Evolutionary conservation across 1,284 basidiomycete species (phyloP).

Genomic region (Puccinia horiana): DNA sequence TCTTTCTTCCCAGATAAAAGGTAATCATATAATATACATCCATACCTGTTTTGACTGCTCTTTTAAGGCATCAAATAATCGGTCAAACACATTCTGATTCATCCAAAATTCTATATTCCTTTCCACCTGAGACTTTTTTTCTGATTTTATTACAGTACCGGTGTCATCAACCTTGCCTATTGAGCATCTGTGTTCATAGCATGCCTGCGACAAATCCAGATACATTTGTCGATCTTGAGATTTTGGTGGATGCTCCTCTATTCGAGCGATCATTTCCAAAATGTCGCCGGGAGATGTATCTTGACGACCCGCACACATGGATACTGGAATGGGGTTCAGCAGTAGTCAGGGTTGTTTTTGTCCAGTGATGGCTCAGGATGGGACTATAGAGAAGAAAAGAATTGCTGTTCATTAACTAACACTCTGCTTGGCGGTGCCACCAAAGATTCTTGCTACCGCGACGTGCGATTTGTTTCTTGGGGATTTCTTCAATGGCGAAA

Average conservation of each 20-base stretch:
- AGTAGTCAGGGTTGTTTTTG: not conserved
- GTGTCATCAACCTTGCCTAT: conserved; percentile 18
- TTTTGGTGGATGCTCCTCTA: not conserved
- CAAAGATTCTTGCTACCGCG: conserved; percentile 41
- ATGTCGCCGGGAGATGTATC: conserved; percentile 19
- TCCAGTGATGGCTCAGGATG: not conserved
- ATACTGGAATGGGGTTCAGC: conserved; percentile 19
- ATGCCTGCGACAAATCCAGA: conserved; percentile 37
- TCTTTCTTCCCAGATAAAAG: not conserved
- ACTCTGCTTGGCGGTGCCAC: conserved; percentile 50
- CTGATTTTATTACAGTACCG: not conserved
- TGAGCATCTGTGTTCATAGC: conserved; percentile 24
- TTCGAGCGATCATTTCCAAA: conserved; percentile 17
- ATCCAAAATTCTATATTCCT: conserved; percentile 43
- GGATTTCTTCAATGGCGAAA: conserved; percentile 2
- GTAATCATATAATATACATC: not conserved
- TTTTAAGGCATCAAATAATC: conserved; percentile 43
- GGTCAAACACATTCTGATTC: conserved; percentile 37
- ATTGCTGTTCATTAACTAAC: conserved; percentile 12
- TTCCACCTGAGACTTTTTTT: conserved; percentile 28
- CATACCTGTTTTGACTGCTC: conserved; percentile 36
- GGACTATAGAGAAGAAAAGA: not conserved
- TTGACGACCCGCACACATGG: conserved; percentile 36
- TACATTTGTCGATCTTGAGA: conserved; percentile 25
- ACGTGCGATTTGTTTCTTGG: not conserved